Evolutionary conservation across 2,329 filamentous ascomycete species (phyloP).

Genomic region (Phoma sp.): DNA sequence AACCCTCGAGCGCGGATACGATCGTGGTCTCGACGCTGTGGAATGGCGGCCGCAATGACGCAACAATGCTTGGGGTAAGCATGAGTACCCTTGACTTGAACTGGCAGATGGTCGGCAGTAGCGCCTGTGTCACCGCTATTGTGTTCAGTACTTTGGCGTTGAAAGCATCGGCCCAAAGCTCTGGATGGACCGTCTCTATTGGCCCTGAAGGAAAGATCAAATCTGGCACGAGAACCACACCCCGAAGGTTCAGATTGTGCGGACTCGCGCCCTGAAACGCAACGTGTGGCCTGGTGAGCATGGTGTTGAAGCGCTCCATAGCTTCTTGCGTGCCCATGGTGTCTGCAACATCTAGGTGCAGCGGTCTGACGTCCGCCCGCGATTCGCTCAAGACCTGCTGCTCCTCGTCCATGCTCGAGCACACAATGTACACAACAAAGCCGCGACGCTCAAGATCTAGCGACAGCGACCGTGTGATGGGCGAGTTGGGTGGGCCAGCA

Average conservation of each 20-base stretch:
- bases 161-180: slow-evolving; percentile 85
- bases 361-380: slow-evolving; percentile 79
- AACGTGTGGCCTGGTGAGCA: slow-evolving; percentile 75
- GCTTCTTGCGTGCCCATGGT: slow-evolving; percentile 71
- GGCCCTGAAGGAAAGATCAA: slow-evolving; percentile 80
- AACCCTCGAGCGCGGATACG: slow-evolving; percentile 85
- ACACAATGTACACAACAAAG: slow-evolving; percentile 92
- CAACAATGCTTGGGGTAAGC: slow-evolving; percentile 80
- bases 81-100: slow-evolving; percentile 72
- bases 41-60: slow-evolving; percentile 79
- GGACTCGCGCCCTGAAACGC: slow-evolving; percentile 77
- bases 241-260: slow-evolving; percentile 77
- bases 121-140: slow-evolving; percentile 85
- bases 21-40: slow-evolving; percentile 86
- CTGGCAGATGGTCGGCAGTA: slow-evolving; percentile 66
- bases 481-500: slow-evolving; percentile 84
- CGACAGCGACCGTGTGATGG: slow-evolving; percentile 81
- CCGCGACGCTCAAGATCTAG: slow-evolving; percentile 88
- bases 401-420: slow-evolving; percentile 85
- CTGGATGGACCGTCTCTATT: slow-evolving; percentile 83
- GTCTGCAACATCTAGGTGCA: slow-evolving; percentile 83
- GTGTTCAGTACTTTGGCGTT: slow-evolving; percentile 92
- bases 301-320: slow-evolving; percentile 73
- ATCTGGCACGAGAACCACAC: slow-evolving; percentile 82
- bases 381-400: slow-evolving; percentile 75